Conservation (phyloP, 495 filamentous ascomycete species). For the Pseudevernia furfuracea region DNA sequence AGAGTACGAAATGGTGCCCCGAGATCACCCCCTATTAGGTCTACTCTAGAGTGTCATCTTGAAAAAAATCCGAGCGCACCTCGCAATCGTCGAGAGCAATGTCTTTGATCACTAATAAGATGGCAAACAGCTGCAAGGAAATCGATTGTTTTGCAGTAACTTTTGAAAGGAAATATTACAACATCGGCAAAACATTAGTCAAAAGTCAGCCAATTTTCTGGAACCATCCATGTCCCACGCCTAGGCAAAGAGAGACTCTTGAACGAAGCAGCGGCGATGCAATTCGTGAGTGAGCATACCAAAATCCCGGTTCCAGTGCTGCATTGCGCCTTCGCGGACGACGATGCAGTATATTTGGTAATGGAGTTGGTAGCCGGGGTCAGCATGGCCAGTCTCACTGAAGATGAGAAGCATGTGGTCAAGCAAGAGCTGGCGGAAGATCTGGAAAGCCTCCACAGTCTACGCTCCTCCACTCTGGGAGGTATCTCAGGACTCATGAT, state of each 20-base stretch:
- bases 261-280: constrained; percentile 4
- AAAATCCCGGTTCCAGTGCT: constrained; percentile 3
- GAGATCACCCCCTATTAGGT: no score
- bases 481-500: constrained; percentile 16
- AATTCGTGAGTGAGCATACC: neutral
- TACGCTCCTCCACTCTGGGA: constrained; percentile 9
- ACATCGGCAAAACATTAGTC: constrained; percentile 2
- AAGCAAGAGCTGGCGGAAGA: constrained; percentile 16
- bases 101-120: neutral
- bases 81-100: neutral
- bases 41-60: no score
- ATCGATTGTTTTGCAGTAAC: constrained; percentile 2
- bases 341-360: constrained; percentile 4
- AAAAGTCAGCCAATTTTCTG: neutral
- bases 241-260: constrained; percentile 2
- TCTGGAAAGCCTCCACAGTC: constrained; percentile 15
- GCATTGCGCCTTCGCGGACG: constrained; percentile 5
- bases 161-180: constrained; percentile 1
- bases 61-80: neutral
- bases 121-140: constrained; percentile 4
- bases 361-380: constrained; percentile 1
- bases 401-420: constrained; percentile 15
- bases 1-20: no score
- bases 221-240: constrained; percentile 5
- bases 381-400: neutral